Base-by-base conservation (phyloP, 495 filamentous ascomycete species). In the Xylaria grammica region DNA sequence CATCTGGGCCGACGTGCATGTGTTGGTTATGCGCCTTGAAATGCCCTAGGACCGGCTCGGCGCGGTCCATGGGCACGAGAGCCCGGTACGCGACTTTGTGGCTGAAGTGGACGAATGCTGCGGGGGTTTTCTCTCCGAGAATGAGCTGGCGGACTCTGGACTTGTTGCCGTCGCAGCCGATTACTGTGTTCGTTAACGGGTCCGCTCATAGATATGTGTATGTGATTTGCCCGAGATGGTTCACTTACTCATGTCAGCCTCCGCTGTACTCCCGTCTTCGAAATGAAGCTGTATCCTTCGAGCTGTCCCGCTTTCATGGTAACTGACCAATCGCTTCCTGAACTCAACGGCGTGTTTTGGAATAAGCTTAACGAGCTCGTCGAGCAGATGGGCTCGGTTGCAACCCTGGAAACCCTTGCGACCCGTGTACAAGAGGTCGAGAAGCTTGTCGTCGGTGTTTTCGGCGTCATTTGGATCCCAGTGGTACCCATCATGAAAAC, bases 331-430 rank as follows among this genome's bases (percentile, higher is more conserved):
- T 38, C 73, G 66, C 65, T 83, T 83, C 71, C 40, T 51, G 55
- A 44, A 81, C 72, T 13, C 22, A 29, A 58, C 34, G 8, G 78
- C 67, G 17, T 69, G 77, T 8, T 67, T 29, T 11, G 86, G 86
- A 13, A 88, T 60, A 1, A 81, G 55, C 7, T 72, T 75, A 13
- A 84, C 77, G 26, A 89, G 65, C 54, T 79, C 82, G 58, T 85
- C 79, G 1, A 87, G 69, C 51, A 87, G 85, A 36, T 82, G 74
- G 10, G 82, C 80, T 11, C 86, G 73, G 10, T 80, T 75, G 54
- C 78, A 78, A 13, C 76, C 74, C 30, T 77, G 59, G 69, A 81
- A 75, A n/a, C 78, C 77, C 48, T 60, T 67, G 1, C 72, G 42
- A 0, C 73, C 72, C n/a, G 65, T 70, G 50, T 64, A 48, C 15